Percentiles rank a stretch among this genome's conserved stretches.
phyloP scores from a whole-genome alignment of 768 basidiomycete species.

The Zangia roseola region DNA sequence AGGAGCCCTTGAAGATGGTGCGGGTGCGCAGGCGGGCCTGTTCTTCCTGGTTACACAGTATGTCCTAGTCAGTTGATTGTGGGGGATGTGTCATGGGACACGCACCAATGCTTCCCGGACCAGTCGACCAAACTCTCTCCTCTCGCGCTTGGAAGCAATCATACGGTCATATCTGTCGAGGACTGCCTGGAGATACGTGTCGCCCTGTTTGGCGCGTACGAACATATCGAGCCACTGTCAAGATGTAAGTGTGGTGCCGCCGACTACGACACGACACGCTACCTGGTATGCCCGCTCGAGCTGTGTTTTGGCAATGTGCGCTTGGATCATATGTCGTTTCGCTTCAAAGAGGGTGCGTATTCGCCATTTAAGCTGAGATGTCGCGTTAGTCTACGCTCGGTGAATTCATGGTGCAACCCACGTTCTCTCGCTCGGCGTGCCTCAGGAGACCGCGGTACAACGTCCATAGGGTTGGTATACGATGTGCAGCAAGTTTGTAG shows the following conservation, averaged over 20 bases:
- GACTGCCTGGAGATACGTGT: slow-evolving; percentile 43
- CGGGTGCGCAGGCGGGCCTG: slow-evolving; percentile 50
- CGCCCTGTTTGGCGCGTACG: slow-evolving; percentile 50
- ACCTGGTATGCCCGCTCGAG: slow-evolving; percentile 61
- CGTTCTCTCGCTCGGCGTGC: slow-evolving; percentile 53
- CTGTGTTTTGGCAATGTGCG: slow-evolving; percentile 43
- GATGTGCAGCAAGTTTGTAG: slow-evolving; percentile 67
- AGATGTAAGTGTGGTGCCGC: not conserved
- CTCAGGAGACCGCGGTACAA: slow-evolving; percentile 71
- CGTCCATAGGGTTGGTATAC: slow-evolving; percentile 72
- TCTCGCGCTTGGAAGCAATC: slow-evolving; percentile 50
- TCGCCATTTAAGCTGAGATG: slow-evolving; percentile 54
- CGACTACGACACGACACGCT: slow-evolving; percentile 12
- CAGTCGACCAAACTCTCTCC: slow-evolving; percentile 45
- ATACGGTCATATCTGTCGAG: slow-evolving; percentile 59
- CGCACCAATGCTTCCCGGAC: slow-evolving; percentile 51
- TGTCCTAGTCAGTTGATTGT: not conserved
- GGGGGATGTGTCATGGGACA: slow-evolving; percentile 11
- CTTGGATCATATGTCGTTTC: slow-evolving; percentile 53
- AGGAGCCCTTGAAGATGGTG: slow-evolving; percentile 70
- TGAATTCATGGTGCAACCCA: slow-evolving; percentile 31
- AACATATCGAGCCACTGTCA: slow-evolving; percentile 58
- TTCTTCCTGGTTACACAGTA: slow-evolving; percentile 49
- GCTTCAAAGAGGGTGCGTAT: slow-evolving; percentile 53
- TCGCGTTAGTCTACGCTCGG: not conserved